Base-by-base conservation (phyloP, 139 green algal genomes). In the Picochlorum sp. region DNA sequence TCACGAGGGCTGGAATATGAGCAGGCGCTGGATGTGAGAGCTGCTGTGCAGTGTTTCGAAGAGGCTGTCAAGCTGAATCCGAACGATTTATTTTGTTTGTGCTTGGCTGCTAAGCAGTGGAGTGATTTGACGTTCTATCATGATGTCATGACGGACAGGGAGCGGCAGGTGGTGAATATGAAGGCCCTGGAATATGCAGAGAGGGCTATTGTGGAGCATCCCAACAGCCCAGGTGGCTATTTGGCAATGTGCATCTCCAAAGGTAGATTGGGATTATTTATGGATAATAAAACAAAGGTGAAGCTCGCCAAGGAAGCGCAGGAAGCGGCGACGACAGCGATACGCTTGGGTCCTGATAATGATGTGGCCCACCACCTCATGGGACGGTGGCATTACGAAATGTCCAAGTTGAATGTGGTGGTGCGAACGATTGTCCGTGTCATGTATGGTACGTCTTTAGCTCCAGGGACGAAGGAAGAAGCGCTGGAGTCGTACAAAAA, bases 281-380 rank as follows among this genome's bases (percentile, higher is more conserved):
- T 62, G 2, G 84, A 91, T 73, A 89, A 89, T 71, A 74, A 74
- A 20, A 81, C 62, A 26, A 90, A 92, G 69, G 74, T 85, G 34
- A 67, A 77, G 4, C 68, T 89, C 7, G 83, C 83, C 15, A 78
- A 79, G 32, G 76, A 80, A 49, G 81, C 81, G 23, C 69, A 69
- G 56, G 76, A 82, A 44, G 74, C 75, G 20, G 83, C 84, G 1
- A 41, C 45, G 7, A 65, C 20, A 4, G 84, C 84, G 2, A 61
- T 90, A 23, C 26, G 45, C 3, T 26, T 76, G 52, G 84, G 85
- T 41, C 82, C 82, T 1, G 7, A 66, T 14, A 74, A 74, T 46
- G 86, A 93, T 60, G 62, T 91, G 32, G 82, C 86, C 1, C 86
- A 90, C 62, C 86, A 93, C 62, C 71, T 93, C 10, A 84, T 91